Base-by-base conservation (phyloP, 495 filamentous ascomycete species). In the Alectoria sarmentosa region DNA sequence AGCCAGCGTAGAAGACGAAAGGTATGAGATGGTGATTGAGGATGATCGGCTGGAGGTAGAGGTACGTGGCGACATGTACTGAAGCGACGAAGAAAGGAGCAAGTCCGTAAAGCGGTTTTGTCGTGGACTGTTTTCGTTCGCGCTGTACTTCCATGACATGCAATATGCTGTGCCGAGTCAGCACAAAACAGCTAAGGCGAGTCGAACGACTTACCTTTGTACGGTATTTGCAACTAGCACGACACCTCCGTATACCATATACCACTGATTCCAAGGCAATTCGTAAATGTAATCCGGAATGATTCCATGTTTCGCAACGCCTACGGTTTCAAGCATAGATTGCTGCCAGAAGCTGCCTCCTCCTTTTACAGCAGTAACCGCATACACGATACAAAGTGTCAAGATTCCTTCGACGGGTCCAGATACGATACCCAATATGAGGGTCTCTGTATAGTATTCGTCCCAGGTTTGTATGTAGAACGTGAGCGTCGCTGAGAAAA, bases 381-480 rank as follows among this genome's bases (percentile, higher is more conserved):
- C 86, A 74, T 92, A 98, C 44, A 98, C 86, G 37, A 81, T 73
- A 69, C 88, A 89, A 7, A 98, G 79, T 49, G 90, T 91, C 52
- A 98, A 78, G 64, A 98, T 88, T 38, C 94, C 94, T 76, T 98
- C 94, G 49, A 98, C 94, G 9, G 94, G 94, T 1, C 94, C 94
- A 67, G 92, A 97, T 64, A 98, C 81, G 69, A 98, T 78, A 61
- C 94, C 94, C 1, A 98, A 83, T 19, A 90, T 96, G 32, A 98
- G 84, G 14, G 93, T 92, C 73, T 96, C 90, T 44, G 94, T 98
- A 77, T 97, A 95, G 76, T 96, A 98, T 77, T 97, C 94, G 68
- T 98, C 94, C 94, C 94, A 98, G 38, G 94, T 98, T 74, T 97
- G 94, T 30, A 98, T 87, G 74, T 98, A 98, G 76, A 98, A 98